Evolutionary conservation across 305 asterid species (phyloP), one percentile per base, ranked within the genome.

Genomic region (Fraxinus sp.): DNA sequence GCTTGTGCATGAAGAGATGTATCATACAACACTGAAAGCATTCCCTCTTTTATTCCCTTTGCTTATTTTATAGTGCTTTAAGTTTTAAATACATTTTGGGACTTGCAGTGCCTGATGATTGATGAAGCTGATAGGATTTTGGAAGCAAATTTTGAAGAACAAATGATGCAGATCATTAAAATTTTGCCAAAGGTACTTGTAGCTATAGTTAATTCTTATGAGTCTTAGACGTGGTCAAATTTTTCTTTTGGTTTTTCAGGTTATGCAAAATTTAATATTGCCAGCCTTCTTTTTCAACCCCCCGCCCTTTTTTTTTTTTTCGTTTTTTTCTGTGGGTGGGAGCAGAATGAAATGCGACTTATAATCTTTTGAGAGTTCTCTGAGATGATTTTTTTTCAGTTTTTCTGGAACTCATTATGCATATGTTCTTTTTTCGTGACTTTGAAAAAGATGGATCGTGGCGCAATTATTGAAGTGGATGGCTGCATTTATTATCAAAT

Each of bases 51-150:
- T 10, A 36, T 66, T 26, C 35, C 36, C 16, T 4, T 24, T 26
- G 73, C 36, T 24, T 66, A 9, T 28, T 26, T 24, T 76, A 13
- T 5, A 76, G 24, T 76, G 5, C 35, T 52, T 72, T 73, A 46
- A 84, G 64, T 59, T 79, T 26, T 70, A 59, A 70, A 20, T 80
- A 73, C 79, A 30, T 83, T 62, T 75, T 80, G 74, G 80, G 74
- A 80, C 86, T 83, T 88, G 94, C 94, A 96, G 99, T 94, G 98
- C 87, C 97, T 96, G 22, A 77, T 92, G 64, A 89, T 96, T 80
- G 98, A 96, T 85, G 99, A 96, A 89, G 99, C 99, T 82, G 98
- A 94, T 86, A 88, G 98, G 89, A 94, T 96, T 79, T 81, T 96
- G 88, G 98, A 96, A 90, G 93, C 91, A 20, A 94, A 94, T 81